phyloP scores from a whole-genome alignment of 768 basidiomycete genomes.

The Rhodotorula sphaerocarpa region DNA sequence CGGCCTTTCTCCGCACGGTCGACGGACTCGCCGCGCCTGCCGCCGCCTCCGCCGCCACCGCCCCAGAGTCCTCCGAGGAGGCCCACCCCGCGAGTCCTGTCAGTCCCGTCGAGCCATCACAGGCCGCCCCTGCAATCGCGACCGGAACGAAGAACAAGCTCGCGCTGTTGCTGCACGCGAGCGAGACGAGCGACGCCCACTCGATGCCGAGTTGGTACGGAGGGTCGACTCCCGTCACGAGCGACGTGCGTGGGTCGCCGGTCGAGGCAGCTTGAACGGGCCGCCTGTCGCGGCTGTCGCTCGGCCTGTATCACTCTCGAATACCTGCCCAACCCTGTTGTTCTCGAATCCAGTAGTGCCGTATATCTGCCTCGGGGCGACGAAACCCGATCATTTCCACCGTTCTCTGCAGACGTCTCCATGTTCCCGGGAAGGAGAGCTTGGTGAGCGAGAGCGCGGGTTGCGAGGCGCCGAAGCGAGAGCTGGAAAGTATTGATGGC shows the following conservation, averaged over 20 bases:
- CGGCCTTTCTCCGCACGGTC: constrained; percentile 6
- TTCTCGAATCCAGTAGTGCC: no score
- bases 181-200: neutral
- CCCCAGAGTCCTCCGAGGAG: neutral
- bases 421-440: no score
- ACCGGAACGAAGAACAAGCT: constrained; percentile 6
- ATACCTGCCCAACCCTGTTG: no score
- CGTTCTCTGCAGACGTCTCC: no score
- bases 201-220: constrained; percentile 1
- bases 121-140: neutral
- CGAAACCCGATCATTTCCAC: no score
- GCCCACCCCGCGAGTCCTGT: neutral
- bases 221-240: neutral
- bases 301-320: no score
- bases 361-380: no score
- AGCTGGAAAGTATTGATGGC: no score
- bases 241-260: constrained; percentile 3
- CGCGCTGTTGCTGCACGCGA: constrained; percentile 12
- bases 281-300: no score
- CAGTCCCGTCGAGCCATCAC: neutral
- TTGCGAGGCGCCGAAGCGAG: no score
- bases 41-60: neutral
- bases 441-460: no score
- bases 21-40: neutral
- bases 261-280: neutral